Evolutionary conservation across 1,284 basidiomycete species (phyloP).

Genomic region (Ustilago xerochloae): DNA sequence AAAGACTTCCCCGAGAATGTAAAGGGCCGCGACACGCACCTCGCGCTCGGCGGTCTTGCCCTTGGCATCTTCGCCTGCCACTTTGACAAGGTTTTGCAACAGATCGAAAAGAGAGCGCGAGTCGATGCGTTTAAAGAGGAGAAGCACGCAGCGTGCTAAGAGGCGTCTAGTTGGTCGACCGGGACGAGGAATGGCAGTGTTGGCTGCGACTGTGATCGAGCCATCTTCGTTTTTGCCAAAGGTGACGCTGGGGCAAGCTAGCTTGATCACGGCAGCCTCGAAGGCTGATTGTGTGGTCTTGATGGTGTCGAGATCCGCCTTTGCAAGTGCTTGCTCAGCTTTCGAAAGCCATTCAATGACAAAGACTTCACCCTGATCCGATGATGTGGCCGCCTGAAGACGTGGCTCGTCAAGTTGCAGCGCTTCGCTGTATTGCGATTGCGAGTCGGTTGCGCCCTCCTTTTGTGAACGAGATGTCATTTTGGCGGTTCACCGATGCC

Average conservation of each 20-base stretch:
- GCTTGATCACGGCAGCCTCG: slow-evolving; percentile 76
- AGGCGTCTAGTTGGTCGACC: slow-evolving; percentile 86
- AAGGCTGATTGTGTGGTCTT: slow-evolving; percentile 76
- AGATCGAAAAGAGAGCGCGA: slow-evolving; percentile 84
- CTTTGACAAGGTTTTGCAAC: slow-evolving; percentile 70
- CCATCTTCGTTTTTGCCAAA: slow-evolving; percentile 30
- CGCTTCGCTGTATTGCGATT: slow-evolving; percentile 29
- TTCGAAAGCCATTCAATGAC: slow-evolving; percentile 82
- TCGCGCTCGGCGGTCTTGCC: slow-evolving; percentile 78
- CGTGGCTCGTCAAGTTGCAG: slow-evolving; percentile 49
- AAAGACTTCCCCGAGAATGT: slow-evolving; percentile 89
- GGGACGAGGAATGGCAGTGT: slow-evolving; percentile 70
- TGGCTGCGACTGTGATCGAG: slow-evolving; percentile 23
- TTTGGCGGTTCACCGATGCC: background rate
- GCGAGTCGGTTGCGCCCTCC: slow-evolving; percentile 16
- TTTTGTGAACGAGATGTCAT: no score
- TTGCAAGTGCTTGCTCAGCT: slow-evolving; percentile 75
- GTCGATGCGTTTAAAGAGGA: slow-evolving; percentile 84
- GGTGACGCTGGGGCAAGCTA: slow-evolving; percentile 70
- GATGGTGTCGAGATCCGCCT: slow-evolving; percentile 67
- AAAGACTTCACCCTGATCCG: slow-evolving; percentile 82
- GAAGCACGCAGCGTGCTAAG: slow-evolving; percentile 80
- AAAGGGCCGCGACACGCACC: slow-evolving; percentile 78
- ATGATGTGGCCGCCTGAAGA: slow-evolving; percentile 70
- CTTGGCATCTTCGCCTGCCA: slow-evolving; percentile 52